These are phyloP conservation scores for Lophiotrema nucula DNA, from an alignment of 495 filamentous ascomycete genomes.

Conservation along the genomic window DNA sequence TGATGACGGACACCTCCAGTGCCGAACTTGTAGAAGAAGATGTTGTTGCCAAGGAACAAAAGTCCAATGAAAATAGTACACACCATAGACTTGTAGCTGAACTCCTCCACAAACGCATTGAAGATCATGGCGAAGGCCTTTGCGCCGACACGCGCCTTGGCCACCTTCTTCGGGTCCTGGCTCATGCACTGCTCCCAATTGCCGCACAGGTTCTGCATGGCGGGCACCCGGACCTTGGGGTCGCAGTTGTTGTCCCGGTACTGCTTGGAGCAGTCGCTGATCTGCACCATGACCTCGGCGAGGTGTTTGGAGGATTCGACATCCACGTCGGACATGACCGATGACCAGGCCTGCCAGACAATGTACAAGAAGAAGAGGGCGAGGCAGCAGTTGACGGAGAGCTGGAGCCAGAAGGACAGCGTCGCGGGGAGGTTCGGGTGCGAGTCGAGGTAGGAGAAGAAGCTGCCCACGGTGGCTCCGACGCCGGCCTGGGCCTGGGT, in stretches of 20 bases:
- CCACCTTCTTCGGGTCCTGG: constrained; percentile 63
- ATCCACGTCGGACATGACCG: constrained; percentile 74
- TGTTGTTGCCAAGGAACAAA: too few relatives aligned
- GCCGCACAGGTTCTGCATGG: constrained; percentile 68
- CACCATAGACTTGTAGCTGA: constrained; percentile 72
- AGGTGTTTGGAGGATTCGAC: constrained; percentile 64
- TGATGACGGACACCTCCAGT: too few relatives aligned
- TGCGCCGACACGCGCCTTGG: constrained; percentile 66
- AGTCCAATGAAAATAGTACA: too few relatives aligned
- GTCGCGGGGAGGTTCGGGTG: constrained; percentile 86
- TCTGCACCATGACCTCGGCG: constrained; percentile 66
- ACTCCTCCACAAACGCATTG: constrained; percentile 68
- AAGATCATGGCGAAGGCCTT: constrained; percentile 79
- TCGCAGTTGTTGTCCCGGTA: constrained; percentile 74
- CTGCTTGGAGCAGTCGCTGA: constrained; percentile 64
- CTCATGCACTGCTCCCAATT: constrained; percentile 88
- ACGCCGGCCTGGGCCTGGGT: constrained; percentile 13
- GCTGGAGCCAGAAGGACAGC: constrained; percentile 79
- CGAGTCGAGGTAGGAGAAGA: constrained; percentile 68
- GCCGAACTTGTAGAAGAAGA: too few relatives aligned
- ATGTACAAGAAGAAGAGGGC: constrained; percentile 65
- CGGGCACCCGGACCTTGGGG: constrained; percentile 61
- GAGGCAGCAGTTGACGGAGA: constrained; percentile 74
- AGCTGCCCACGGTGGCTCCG: constrained; percentile 33
- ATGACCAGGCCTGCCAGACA: constrained; percentile 65